A percentile compares a stretch with the other conserved stretches of the same genome.
Conservation (phyloP, 1,284 basidiomycete species). For the Trametes versicolor region DNA sequence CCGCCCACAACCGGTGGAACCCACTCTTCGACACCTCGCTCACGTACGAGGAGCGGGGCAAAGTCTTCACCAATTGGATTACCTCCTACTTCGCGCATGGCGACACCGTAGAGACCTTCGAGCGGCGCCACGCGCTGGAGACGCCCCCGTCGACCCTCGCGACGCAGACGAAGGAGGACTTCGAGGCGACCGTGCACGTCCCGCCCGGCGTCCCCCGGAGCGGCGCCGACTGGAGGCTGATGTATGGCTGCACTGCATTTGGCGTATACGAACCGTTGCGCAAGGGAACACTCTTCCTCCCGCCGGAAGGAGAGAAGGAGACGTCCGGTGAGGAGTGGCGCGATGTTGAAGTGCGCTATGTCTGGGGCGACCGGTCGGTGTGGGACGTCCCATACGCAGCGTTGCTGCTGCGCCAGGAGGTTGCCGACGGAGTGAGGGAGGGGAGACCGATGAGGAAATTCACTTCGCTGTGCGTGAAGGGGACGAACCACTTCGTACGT, state of each 20-base stretch:
- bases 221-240: slow-evolving; percentile 19
- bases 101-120: slow-evolving; percentile 21
- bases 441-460: slow-evolving; percentile 19
- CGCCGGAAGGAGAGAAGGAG: not conserved
- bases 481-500: slow-evolving; percentile 33
- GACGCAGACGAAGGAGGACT: slow-evolving; percentile 28
- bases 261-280: slow-evolving; percentile 12
- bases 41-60: slow-evolving; percentile 29
- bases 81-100: slow-evolving; percentile 43
- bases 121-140: slow-evolving; percentile 15
- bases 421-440: slow-evolving; percentile 12
- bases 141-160: slow-evolving; percentile 27
- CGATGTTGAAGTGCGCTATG: slow-evolving; percentile 25
- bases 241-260: slow-evolving; percentile 7
- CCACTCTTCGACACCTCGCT: slow-evolving; percentile 36
- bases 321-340: slow-evolving; percentile 12
- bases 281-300: slow-evolving; percentile 13
- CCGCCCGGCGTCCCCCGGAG: slow-evolving; percentile 18
- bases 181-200: slow-evolving; percentile 12
- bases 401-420: slow-evolving; percentile 13
- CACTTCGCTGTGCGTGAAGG: slow-evolving; percentile 14
- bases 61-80: slow-evolving; percentile 37
- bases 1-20: slow-evolving; percentile 31
- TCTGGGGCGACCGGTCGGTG: slow-evolving; percentile 25
- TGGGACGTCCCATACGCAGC: slow-evolving; percentile 23